A percentile compares a stretch with the other conserved stretches of the same genome.
Conservation (phyloP, 257 asterid genomes). For the Nyctanthes arbortristis region DNA sequence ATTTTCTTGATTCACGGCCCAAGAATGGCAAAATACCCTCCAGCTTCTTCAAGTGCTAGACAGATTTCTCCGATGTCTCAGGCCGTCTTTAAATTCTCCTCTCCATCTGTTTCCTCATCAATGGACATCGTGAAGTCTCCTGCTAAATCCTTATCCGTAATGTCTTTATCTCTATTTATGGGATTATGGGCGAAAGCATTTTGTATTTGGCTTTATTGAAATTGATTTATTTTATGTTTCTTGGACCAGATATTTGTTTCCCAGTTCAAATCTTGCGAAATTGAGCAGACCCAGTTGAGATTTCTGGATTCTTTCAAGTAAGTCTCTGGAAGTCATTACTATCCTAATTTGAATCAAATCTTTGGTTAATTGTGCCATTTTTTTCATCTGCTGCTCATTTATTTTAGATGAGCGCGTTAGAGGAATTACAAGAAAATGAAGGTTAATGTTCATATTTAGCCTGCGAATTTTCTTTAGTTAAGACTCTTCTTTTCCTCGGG, state of each 20-base stretch:
- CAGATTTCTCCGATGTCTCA: conserved; percentile 33
- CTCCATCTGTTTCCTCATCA: conserved; percentile 29
- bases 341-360: conserved; percentile 5
- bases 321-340: conserved; percentile 29
- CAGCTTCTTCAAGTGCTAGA: conserved; percentile 9
- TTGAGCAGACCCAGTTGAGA: conserved; percentile 47
- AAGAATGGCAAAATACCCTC: no score
- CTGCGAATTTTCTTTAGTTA: not conserved
- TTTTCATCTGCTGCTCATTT: conserved; percentile 16
- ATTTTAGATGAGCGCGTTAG: conserved; percentile 19
- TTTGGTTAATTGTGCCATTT: not conserved
- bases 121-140: conserved; percentile 26
- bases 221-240: conserved; percentile 10
- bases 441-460: no score
- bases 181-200: not conserved
- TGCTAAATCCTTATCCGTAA: conserved; percentile 36
- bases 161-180: not conserved
- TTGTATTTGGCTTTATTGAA: conserved; percentile 20
- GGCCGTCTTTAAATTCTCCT: conserved; percentile 30
- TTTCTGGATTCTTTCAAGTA: conserved; percentile 44
- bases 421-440: conserved; percentile 12
- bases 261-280: conserved; percentile 41
- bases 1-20: conserved; percentile 12
- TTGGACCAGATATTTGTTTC: conserved; percentile 42
- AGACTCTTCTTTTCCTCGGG: not conserved